phyloP scores from a whole-genome alignment of 2,329 filamentous ascomycete species.

The Cercospora zeina region DNA sequence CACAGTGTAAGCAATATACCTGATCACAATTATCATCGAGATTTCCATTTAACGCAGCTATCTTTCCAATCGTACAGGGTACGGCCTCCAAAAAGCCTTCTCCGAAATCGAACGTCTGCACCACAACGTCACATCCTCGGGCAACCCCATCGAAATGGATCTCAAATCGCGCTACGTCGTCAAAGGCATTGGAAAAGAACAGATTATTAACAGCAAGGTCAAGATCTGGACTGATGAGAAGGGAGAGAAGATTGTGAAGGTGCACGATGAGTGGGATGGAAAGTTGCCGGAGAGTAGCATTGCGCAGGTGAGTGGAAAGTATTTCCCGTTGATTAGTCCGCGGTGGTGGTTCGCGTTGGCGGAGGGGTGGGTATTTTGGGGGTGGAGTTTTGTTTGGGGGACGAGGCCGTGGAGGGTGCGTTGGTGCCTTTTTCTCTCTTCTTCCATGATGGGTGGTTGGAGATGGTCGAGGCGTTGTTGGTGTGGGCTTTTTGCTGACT shows the following conservation, averaged over 20 bases:
- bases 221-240: conserved; percentile 47
- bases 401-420: conserved; percentile 47
- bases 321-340: conserved; percentile 38
- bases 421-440: conserved; percentile 10
- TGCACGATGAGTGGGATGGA: conserved; percentile 59
- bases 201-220: conserved; percentile 52
- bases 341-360: conserved; percentile 45
- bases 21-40: background rate
- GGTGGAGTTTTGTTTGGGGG: conserved; percentile 45
- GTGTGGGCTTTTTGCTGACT: conserved; percentile 8
- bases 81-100: conserved; percentile 61
- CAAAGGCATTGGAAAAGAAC: conserved; percentile 55
- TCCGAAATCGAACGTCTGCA: conserved; percentile 57
- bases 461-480: background rate
- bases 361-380: conserved; percentile 43
- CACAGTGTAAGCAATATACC: conserved; percentile 41
- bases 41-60: background rate
- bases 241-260: conserved; percentile 51
- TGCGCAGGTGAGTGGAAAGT: conserved; percentile 51
- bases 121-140: conserved; percentile 55
- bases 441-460: background rate
- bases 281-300: conserved; percentile 54
- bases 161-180: conserved; percentile 56
- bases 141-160: conserved; percentile 62
- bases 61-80: conserved; percentile 43